These are phyloP conservation scores for Aquilaria agallochum DNA, from an alignment of 441 rosid species.

Conservation along the genomic window DNA sequence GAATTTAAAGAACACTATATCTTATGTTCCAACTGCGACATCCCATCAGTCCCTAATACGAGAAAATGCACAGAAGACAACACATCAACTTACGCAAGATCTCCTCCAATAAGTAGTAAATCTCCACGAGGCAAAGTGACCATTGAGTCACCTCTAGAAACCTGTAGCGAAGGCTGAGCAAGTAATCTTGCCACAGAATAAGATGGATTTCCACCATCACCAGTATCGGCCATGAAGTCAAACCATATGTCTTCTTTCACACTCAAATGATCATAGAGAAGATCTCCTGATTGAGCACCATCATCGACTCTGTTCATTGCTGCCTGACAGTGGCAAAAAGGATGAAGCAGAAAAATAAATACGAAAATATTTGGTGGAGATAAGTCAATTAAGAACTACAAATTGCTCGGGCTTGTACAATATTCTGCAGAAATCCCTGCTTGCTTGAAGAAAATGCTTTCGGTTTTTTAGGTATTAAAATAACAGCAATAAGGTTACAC, in stretches of 20 bases:
- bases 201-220: slow-evolving; percentile 75
- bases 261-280: slow-evolving; percentile 47
- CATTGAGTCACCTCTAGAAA: slow-evolving; percentile 35
- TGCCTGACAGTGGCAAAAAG: slow-evolving; percentile 33
- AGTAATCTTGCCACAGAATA: slow-evolving; percentile 52
- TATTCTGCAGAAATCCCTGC: no score
- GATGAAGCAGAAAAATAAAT: background rate
- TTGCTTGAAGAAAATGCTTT: no score
- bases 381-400: no score
- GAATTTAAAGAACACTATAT: no score
- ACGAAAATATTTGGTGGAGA: slow-evolving; percentile 14
- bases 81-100: slow-evolving; percentile 84
- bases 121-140: slow-evolving; percentile 60
- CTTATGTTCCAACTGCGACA: no score
- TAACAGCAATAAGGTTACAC: no score
- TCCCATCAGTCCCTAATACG: no score
- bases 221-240: slow-evolving; percentile 80
- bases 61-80: slow-evolving; percentile 1
- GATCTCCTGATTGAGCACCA: slow-evolving; percentile 36
- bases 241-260: slow-evolving; percentile 62
- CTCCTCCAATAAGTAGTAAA: slow-evolving; percentile 87
- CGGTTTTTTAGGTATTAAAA: no score
- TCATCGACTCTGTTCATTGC: slow-evolving; percentile 49
- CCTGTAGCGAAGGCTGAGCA: slow-evolving; percentile 52
- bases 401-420: no score